phyloP scores from a whole-genome alignment of 805 yeast genomes.

The Isabelozyma heimii region DNA sequence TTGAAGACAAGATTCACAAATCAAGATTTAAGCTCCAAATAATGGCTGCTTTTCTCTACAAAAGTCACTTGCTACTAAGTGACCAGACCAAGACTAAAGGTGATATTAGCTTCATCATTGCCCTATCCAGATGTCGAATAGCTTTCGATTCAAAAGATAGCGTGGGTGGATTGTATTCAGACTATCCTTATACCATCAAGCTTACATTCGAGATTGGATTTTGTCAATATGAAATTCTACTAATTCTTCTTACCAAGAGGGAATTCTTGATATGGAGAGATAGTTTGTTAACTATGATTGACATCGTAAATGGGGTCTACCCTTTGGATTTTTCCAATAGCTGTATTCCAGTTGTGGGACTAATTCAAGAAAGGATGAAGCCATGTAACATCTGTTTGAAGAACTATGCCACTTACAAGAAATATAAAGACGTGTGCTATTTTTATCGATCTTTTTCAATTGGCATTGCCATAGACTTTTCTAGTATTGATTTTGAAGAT shows the following conservation, averaged over 20 bases:
- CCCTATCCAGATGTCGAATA: conserved; percentile 35
- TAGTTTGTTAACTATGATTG: conserved; percentile 15
- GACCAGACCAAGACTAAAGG: conserved; percentile 19
- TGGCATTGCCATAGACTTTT: conserved; percentile 5
- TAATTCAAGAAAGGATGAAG: not conserved
- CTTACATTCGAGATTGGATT: conserved; percentile 44
- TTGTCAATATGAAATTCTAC: conserved; percentile 44
- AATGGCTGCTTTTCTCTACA: conserved; percentile 44
- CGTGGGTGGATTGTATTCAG: conserved; percentile 28
- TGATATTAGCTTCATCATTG: conserved; percentile 46
- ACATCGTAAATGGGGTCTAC: conserved; percentile 25
- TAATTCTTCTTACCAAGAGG: conserved; percentile 23
- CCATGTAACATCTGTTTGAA: conserved; percentile 16
- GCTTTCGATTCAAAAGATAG: conserved; percentile 17
- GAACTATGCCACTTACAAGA: not conserved
- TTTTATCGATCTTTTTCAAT: conserved; percentile 6
- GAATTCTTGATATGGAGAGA: conserved; percentile 46
- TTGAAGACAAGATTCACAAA: conserved; percentile 15
- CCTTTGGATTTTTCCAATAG: conserved; percentile 12
- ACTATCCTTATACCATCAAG: conserved; percentile 35
- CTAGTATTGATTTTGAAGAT: conserved; percentile 1
- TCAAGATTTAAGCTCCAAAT: conserved; percentile 5
- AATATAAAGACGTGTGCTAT: conserved; percentile 9
- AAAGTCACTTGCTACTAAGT: conserved; percentile 47
- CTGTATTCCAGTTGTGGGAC: conserved; percentile 13